Conservation (phyloP, 1,284 basidiomycete species). For the Sphagnurus paluster region DNA sequence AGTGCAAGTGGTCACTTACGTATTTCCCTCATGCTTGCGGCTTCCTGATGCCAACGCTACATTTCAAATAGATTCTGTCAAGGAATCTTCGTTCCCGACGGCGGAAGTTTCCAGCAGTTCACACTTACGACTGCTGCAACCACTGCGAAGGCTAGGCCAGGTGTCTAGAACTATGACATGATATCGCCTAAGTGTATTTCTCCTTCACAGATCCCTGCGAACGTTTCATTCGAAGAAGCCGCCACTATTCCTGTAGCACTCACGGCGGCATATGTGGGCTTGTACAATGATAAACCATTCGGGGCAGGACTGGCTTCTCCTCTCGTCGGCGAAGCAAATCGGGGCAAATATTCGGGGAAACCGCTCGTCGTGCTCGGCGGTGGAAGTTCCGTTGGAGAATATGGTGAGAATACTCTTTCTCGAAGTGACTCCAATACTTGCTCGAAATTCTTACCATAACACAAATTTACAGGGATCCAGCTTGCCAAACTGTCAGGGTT, state of each 20-base stretch:
- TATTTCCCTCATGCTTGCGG: no score
- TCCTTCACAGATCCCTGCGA: constrained; percentile 28
- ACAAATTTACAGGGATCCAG: constrained; percentile 43
- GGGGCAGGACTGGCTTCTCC: constrained; percentile 25
- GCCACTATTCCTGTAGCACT: constrained; percentile 33
- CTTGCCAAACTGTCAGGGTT: constrained; percentile 53
- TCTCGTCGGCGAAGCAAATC: constrained; percentile 31
- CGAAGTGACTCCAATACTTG: no score
- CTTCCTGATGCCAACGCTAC: no score
- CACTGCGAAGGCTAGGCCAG: constrained; percentile 6
- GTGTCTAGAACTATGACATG: neutral
- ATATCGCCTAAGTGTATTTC: no score
- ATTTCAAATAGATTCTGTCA: constrained; percentile 18
- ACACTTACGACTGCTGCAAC: constrained; percentile 7
- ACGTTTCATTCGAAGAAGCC: constrained; percentile 38
- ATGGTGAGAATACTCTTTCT: neutral
- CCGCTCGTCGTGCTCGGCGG: constrained; percentile 17
- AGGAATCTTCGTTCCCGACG: constrained; percentile 2
- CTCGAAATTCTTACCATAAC: neutral
- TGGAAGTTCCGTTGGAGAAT: constrained; percentile 15
- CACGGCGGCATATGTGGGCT: constrained; percentile 32
- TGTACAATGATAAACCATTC: constrained; percentile 28
- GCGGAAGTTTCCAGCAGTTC: constrained; percentile 12
- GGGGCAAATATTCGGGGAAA: constrained; percentile 32
- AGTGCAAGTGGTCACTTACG: constrained; percentile 7